Evolutionary conservation across 1,139 yeast species (phyloP), one percentile per base, ranked within the genome.

Genomic region (Yamadazyma membranifaciens): DNA sequence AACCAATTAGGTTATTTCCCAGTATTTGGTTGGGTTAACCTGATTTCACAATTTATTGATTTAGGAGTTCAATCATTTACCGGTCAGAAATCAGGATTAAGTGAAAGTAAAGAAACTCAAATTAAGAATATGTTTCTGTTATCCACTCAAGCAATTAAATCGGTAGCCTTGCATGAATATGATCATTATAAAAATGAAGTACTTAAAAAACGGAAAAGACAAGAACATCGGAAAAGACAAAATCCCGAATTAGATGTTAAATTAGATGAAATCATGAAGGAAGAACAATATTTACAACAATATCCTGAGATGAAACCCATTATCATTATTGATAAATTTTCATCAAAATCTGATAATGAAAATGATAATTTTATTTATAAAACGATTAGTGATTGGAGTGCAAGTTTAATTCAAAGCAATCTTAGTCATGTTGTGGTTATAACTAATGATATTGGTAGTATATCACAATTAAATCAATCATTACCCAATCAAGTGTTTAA

Each of bases 1-100:
- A 67, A 65, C 30, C 91, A 87, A 57, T 58, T 89, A 29, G 98
- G 98, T 0, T 92, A 92, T 60, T 87, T 79, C 67, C 98, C 98
- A 0, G 83, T 88, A 3, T 92, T 92, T 60, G 87, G 96, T 9
- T 92, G 98, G 96, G 68, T 91, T 47, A 88, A 87, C 57, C 78
- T 87, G 4, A 67, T 91, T 17, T 80, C 96, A 0, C 80, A 81
- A 46, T 83, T 89, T 46, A 67, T 88, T 40, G 98, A 92, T 62
- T 73, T 94, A 51, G 89, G 83, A 41, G 86, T 87, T 12, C 96
- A 88, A 58, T 92, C 97, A 41, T 59, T 92, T 34, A 89, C 96
- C 1, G 98, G 98, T 0, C 97, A 89, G 59, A 88, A 88, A 55
- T 84, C 96, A 1, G 98, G 98, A 0, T 70, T 92, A 41, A 80